Conservation (phyloP, 257 asterid species). For the Rubia yunnanensis region DNA sequence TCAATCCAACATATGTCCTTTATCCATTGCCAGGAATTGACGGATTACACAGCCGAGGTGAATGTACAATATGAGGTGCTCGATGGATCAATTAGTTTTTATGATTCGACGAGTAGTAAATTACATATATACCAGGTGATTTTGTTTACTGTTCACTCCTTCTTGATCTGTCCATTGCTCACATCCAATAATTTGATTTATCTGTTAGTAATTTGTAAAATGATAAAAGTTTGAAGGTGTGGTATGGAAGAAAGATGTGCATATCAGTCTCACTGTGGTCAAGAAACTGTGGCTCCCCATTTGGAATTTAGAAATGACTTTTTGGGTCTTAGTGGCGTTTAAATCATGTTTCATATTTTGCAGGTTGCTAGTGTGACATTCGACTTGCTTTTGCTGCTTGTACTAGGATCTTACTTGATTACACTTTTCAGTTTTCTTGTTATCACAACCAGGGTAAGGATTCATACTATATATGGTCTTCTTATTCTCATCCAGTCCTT, state of each 20-base stretch:
- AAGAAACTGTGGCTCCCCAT: neutral
- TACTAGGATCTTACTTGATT: constrained; percentile 79
- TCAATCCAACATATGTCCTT: neutral
- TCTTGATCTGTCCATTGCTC: neutral
- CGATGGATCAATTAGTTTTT: constrained; percentile 78
- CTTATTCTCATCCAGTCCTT: neutral
- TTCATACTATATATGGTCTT: neutral
- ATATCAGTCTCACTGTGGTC: neutral
- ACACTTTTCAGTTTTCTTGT: constrained; percentile 70
- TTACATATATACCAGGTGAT: constrained; percentile 79
- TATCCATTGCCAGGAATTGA: constrained; percentile 48
- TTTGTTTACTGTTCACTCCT: constrained; percentile 6
- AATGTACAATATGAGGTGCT: constrained; percentile 69
- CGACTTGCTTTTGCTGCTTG: constrained; percentile 81
- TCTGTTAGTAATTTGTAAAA: neutral
- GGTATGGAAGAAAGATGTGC: neutral
- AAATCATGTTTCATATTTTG: constrained; percentile 1
- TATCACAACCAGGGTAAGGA: constrained; percentile 76
- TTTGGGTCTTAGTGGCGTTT: neutral
- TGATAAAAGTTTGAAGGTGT: neutral
- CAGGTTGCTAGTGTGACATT: constrained; percentile 93
- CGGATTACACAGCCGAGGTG: constrained; percentile 61
- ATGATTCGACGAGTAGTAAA: constrained; percentile 61
- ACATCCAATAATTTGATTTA: neutral
- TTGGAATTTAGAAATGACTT: neutral